Evolutionary conservation across 768 basidiomycete genomes (phyloP).

Genomic region (Termitomyces sp.): DNA sequence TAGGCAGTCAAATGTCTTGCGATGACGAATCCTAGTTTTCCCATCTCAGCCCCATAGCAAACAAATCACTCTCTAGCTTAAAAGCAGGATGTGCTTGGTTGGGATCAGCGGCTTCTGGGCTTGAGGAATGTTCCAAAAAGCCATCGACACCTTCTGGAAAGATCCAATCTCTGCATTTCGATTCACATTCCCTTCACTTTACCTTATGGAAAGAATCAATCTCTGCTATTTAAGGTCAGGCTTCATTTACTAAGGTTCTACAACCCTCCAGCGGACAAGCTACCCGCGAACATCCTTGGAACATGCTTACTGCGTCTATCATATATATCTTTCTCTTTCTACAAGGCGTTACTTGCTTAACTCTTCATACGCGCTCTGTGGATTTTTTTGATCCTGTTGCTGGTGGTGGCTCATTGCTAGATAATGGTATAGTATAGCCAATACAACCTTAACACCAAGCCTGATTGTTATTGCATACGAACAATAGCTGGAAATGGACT

Average conservation of each 20-base stretch:
- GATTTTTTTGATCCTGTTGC: conserved; percentile 38
- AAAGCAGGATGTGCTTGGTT: too few relatives aligned
- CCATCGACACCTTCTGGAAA: neutral
- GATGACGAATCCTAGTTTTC: neutral
- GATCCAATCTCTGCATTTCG: neutral
- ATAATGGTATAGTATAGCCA: conserved; percentile 33
- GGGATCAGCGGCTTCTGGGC: neutral
- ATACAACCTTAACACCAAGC: neutral
- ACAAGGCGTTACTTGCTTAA: neutral
- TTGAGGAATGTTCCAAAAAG: neutral
- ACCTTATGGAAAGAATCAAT: too few relatives aligned
- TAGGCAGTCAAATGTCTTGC: neutral
- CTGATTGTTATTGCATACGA: neutral
- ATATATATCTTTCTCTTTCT: neutral
- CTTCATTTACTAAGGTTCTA: neutral
- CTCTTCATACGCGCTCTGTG: conserved; percentile 16
- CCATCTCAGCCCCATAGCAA: neutral
- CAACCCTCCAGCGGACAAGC: neutral
- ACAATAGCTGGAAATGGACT: conserved; percentile 25
- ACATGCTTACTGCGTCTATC: neutral
- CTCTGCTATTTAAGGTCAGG: too few relatives aligned
- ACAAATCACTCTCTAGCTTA: neutral
- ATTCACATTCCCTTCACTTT: neutral
- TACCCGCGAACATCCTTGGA: neutral
- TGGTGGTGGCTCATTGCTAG: conserved; percentile 62